A percentile compares a stretch with the other conserved stretches of the same genome.
Evolutionary conservation across 139 green algal species (phyloP).

Genomic region (Desmodesmus armatus): DNA sequence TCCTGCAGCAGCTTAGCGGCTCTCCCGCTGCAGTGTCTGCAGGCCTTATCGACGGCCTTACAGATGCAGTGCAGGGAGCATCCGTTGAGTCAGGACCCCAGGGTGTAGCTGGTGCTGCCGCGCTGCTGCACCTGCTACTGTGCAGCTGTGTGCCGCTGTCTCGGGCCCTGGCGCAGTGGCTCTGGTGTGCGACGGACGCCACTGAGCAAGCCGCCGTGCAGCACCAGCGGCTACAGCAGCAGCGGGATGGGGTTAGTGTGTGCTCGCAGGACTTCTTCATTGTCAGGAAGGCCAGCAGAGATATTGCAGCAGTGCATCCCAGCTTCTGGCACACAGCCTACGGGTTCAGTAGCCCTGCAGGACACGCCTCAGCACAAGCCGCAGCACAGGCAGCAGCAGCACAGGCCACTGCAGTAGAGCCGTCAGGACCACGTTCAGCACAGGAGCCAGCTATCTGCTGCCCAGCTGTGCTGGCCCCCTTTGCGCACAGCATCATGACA

Average conservation of each 20-base stretch:
- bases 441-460: constrained; percentile 7
- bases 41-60: constrained; percentile 44
- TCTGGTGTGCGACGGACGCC: constrained; percentile 40
- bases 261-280: constrained; percentile 46
- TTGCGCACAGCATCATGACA: constrained; percentile 53
- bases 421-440: background rate
- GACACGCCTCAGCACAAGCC: background rate
- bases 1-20: constrained; percentile 24
- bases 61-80: constrained; percentile 31
- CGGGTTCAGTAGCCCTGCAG: constrained; percentile 14
- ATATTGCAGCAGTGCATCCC: background rate
- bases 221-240: constrained; percentile 9
- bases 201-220: background rate
- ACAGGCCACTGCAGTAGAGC: background rate
- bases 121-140: constrained; percentile 38
- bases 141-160: constrained; percentile 47
- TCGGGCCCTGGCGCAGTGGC: constrained; percentile 49
- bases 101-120: background rate
- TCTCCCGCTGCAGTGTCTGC: constrained; percentile 38
- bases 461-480: constrained; percentile 52
- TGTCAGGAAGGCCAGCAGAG: background rate
- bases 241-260: background rate
- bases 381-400: background rate
- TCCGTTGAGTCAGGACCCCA: background rate
- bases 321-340: constrained; percentile 35